Base-by-base conservation (phyloP, 176 grass and related monocot genomes). In the Oropetium thomaeum region DNA sequence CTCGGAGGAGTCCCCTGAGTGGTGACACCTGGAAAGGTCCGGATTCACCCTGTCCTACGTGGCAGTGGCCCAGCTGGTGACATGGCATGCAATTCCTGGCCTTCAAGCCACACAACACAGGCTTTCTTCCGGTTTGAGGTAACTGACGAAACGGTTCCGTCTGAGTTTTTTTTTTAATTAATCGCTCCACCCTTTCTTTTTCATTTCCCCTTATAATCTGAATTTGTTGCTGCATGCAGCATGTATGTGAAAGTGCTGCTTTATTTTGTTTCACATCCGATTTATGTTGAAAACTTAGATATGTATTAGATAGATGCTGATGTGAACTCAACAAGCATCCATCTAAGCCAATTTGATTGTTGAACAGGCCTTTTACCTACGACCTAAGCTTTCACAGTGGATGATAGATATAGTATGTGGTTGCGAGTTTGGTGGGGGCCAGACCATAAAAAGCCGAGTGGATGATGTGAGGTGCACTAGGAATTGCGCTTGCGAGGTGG, bases 21-120 rank as follows among this genome's bases (percentile, higher is more conserved):
- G 85, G 79, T 78, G 79, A 72, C 85, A 87, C 79, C 52, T 87
- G 73, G 85, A 82, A 82, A 87, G 41, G 34, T 0, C 11, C 0
- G 31, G 83, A 73, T 67, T 23, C 10, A 16, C 30, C 16, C 45
- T 7, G 40, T 87, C 79, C 85, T 20, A 78, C 64, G 71, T 81
- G 84, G 61, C 65, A 53, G 8, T 70, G 67, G 15, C 17, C 57
- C 73, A 55, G 17, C 3, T 7, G 9, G 19, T 83, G 80, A 60
- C 62, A 37, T 83, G 80, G 73, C 54, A 60, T 3, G 33, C 58
- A 10, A 13, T 35, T 70, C 41, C 67, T 71, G 67, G 16, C 78
- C 25, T 27, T 13, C 27, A 44, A 26, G 5, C 38, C 4, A 6
- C 48, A 17, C 10, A 16, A n/a, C n/a, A n/a, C n/a, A n/a, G n/a